Evolutionary conservation across 805 yeast genomes (phyloP).

Genomic region (Zygosaccharomyces pseudorouxii): DNA sequence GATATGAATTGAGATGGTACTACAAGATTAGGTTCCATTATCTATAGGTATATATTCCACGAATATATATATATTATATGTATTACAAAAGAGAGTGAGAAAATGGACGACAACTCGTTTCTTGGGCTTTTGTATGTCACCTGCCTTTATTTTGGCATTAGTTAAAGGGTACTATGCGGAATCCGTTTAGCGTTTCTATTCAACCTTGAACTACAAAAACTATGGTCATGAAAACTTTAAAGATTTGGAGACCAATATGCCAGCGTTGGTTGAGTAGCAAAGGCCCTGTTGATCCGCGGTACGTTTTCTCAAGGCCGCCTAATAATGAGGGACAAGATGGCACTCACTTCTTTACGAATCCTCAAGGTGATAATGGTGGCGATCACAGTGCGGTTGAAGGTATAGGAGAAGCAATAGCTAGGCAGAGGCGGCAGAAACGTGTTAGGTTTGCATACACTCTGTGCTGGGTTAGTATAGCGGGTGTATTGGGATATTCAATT

Average conservation of each 20-base stretch:
- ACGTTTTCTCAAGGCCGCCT: conserved; percentile 23
- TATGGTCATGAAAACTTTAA: neutral
- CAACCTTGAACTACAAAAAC: neutral
- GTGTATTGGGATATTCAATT: conserved; percentile 27
- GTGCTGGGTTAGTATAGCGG: conserved; percentile 16
- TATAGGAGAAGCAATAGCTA: conserved; percentile 22
- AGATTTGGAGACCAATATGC: neutral
- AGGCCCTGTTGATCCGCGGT: conserved; percentile 18
- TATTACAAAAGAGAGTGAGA: neutral
- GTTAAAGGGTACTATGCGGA: neutral
- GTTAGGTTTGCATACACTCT: conserved; percentile 15
- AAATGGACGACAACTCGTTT: neutral
- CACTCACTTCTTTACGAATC: conserved; percentile 28
- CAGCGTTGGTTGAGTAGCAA: conserved; percentile 6
- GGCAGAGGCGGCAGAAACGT: conserved; percentile 19
- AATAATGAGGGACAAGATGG: conserved; percentile 13
- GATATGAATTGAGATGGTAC: conserved; percentile 2
- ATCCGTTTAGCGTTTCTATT: neutral
- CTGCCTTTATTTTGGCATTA: neutral
- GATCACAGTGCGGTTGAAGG: conserved; percentile 5
- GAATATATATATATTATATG: neutral
- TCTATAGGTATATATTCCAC: neutral
- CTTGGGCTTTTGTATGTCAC: neutral
- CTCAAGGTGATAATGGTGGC: conserved; percentile 8
- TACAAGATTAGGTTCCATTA: neutral